Percentiles rank a stretch among this genome's conserved stretches.
phyloP scores from a whole-genome alignment of 768 basidiomycete genomes.

The Rhodotorula kratochvilovae region DNA sequence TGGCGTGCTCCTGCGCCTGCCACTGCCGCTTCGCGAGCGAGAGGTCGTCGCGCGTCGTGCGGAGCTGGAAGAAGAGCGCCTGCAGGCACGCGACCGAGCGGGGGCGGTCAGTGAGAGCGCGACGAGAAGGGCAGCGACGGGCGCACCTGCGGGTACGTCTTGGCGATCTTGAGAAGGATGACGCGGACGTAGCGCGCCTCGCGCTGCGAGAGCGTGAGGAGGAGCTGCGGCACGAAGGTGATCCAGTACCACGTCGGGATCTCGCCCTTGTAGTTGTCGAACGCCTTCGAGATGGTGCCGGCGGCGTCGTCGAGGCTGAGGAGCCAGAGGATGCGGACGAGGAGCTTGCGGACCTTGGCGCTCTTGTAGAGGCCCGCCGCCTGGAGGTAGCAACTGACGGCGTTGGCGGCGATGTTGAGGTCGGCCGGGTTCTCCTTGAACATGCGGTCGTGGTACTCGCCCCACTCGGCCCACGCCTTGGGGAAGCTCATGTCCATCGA shows the following conservation, averaged over 20 bases:
- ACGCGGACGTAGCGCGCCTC: conserved; percentile 90
- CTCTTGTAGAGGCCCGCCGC: conserved; percentile 93
- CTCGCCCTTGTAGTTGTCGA: conserved; percentile 82
- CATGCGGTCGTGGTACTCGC: conserved; percentile 82
- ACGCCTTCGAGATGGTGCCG: conserved; percentile 46
- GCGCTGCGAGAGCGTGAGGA: conserved; percentile 78
- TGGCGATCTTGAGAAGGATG: conserved; percentile 81
- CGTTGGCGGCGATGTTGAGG: conserved; percentile 67
- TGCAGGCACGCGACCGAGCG: conserved; percentile 45
- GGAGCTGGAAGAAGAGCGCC: conserved; percentile 92
- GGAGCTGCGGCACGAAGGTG: conserved; percentile 87
- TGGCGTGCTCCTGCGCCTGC: conserved; percentile 23
- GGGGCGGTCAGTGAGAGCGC: not conserved
- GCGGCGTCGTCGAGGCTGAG: conserved; percentile 78
- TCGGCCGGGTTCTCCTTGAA: conserved; percentile 74
- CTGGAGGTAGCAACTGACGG: conserved; percentile 95
- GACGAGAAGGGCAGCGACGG: not conserved
- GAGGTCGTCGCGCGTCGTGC: conserved; percentile 75
- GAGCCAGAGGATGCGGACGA: conserved; percentile 92
- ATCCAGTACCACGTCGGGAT: conserved; percentile 99
- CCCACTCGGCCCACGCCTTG: conserved; percentile 99
- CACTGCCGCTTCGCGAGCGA: conserved; percentile 45
- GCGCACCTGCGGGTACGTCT: conserved; percentile 82
- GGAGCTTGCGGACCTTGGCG: conserved; percentile 82
- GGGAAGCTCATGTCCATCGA: conserved; percentile 91